Base-by-base conservation (phyloP, 768 basidiomycete species). In the Russula sp. region DNA sequence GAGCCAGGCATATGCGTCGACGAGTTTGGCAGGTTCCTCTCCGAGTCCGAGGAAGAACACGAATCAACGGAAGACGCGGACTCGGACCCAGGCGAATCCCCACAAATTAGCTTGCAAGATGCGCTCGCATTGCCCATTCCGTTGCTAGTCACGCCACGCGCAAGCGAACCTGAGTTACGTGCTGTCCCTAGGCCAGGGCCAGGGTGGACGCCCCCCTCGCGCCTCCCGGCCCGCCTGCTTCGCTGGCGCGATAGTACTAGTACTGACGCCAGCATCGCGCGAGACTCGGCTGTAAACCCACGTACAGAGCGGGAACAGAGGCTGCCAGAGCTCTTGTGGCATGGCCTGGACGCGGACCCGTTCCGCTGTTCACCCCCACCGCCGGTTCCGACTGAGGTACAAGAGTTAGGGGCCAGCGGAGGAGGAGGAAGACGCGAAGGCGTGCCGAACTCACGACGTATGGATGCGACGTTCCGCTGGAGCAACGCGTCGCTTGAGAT, bases 41-140 rank as follows among this genome's bases (percentile, higher is more conserved):
- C 57, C 16, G 65, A 65, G 18, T 39, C 57, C 16, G 65, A 65
- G 18, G 8, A 45, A 34, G 56, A 52, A 7, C 35, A 49, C 10
- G 50, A 38, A 16, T 51, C 18, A 20, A 13, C 0, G 16, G 56
- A 63, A 14, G 45, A 47, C n/a, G 43, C 54, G 14, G 42, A 36
- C 16, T 25, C 46, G 13, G 39, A 39, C 46, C n/a, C 29, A 18
- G 20, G 25, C 35, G 43, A 25, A 16, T 56, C 54, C 8, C 54
- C 49, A 7, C 55, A 56, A 22, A 56, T 66, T 14, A 65, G 64
- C 42, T 43, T 66, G 29, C 59, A 29, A 41, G 58, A 54, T 34
- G 66, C 66, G 36, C 66, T 66, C 16, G 66, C 59, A 5, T 10
- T 66, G 48, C 66, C 66, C 18, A 66, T 66, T 35, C 66, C 66